Evolutionary conservation across 176 grass and related monocot species (phyloP).

Genomic region (Chloris gayana): DNA sequence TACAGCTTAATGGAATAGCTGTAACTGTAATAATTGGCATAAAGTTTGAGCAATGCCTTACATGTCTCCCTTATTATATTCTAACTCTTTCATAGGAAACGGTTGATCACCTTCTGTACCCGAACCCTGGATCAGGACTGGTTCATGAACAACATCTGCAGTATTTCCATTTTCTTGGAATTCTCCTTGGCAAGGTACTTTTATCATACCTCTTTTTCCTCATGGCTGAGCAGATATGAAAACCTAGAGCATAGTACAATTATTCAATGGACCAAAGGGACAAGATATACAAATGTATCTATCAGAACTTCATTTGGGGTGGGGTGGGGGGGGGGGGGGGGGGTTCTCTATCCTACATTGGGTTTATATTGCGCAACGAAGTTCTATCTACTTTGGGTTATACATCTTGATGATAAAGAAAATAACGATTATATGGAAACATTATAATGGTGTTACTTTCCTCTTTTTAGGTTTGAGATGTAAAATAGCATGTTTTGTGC

Average conservation of each 20-base stretch:
- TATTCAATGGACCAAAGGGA: not conserved
- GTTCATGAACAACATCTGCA: conserved; percentile 92
- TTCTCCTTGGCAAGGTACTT: conserved; percentile 93
- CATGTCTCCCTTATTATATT: conserved; percentile 10
- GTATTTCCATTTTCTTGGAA: conserved; percentile 95
- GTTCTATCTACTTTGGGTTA: not conserved
- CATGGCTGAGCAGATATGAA: not conserved
- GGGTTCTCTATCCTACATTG: no score
- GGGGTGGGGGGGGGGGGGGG: no score
- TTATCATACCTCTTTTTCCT: conserved; percentile 14
- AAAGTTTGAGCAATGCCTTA: conserved; percentile 1
- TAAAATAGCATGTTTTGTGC: conserved; percentile 8
- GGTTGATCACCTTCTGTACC: conserved; percentile 84
- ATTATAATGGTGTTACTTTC: not conserved
- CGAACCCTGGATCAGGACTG: conserved; percentile 95
- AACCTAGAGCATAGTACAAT: not conserved
- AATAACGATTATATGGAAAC: conserved; percentile 16
- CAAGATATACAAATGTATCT: not conserved
- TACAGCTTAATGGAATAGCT: not conserved
- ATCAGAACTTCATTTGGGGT: not conserved
- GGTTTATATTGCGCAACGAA: not conserved
- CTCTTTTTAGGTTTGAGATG: conserved; percentile 4
- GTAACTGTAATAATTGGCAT: not conserved
- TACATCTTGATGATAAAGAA: no score
- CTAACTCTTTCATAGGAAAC: conserved; percentile 72